Evolutionary conservation across 768 basidiomycete species (phyloP).

Genomic region (Chalciporus piperatus): DNA sequence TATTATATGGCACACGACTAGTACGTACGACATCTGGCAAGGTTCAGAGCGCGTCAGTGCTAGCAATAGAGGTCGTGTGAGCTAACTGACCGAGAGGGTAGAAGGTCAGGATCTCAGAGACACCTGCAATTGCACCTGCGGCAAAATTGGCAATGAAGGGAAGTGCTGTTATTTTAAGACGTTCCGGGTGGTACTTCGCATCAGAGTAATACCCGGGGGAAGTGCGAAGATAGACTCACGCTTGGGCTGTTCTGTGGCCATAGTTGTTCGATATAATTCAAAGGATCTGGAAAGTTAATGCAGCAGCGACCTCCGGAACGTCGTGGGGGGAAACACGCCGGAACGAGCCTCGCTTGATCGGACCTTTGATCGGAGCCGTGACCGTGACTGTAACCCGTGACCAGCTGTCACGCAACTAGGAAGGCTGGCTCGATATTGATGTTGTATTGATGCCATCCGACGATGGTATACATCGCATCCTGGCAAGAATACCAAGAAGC

Average conservation of each 20-base stretch:
- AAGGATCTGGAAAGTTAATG: too few species aligned
- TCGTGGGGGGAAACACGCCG: not conserved
- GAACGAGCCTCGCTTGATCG: not conserved
- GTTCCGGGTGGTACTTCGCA: conserved; percentile 1
- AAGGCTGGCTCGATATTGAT: not conserved
- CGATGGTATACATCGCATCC: conserved; percentile 86
- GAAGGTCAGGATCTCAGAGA: conserved; percentile 79
- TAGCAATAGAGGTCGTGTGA: not conserved
- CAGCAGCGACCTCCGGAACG: not conserved
- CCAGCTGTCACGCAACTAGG: conserved; percentile 12
- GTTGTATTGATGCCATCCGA: conserved; percentile 36
- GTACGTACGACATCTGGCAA: conserved; percentile 76
- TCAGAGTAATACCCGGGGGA: not conserved
- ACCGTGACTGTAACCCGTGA: conserved; percentile 15
- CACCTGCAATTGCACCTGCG: conserved; percentile 94
- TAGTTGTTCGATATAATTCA: conserved; percentile 1
- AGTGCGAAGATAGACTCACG: conserved; percentile 16
- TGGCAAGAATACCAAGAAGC: conserved; percentile 92
- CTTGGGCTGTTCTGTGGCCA: conserved; percentile 33
- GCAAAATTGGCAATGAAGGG: conserved; percentile 89
- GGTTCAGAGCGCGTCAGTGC: not conserved
- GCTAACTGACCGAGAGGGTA: conserved; percentile 77
- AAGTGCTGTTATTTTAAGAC: conserved; percentile 48
- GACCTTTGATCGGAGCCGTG: not conserved
- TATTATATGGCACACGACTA: not conserved